A percentile compares a stretch with the other conserved stretches of the same genome.
Conservation (phyloP, 2,329 filamentous ascomycete species). For the Phaeomoniella chlamydospora region DNA sequence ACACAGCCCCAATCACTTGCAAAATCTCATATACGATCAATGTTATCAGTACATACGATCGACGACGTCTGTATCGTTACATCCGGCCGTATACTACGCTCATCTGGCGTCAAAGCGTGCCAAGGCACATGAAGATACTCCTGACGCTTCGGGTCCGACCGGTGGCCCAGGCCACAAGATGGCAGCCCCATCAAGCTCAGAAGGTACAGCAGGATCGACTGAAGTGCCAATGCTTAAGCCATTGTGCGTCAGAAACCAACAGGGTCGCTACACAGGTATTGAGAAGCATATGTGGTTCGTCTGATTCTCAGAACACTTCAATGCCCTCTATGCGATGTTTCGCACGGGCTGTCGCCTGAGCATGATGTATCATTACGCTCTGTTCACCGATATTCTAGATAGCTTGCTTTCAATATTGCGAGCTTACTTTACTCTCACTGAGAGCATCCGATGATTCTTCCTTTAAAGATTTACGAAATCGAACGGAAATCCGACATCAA, state of each 20-base stretch:
- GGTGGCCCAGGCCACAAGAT: constrained; percentile 22
- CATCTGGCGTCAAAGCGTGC: constrained; percentile 77
- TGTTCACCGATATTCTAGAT: background rate
- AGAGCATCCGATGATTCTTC: background rate
- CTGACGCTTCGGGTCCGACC: constrained; percentile 22
- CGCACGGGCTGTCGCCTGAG: background rate
- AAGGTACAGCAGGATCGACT: constrained; percentile 12
- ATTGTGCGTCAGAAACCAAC: constrained; percentile 16
- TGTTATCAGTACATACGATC: constrained; percentile 88
- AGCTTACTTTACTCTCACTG: background rate
- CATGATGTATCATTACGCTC: background rate
- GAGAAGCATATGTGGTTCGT: background rate
- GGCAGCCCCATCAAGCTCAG: constrained; percentile 11
- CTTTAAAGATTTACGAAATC: background rate
- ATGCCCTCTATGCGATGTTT: background rate
- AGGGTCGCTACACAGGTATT: constrained; percentile 7
- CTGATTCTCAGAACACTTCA: background rate
- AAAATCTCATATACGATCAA: constrained; percentile 86
- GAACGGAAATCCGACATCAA: background rate
- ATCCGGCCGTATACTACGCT: constrained; percentile 86
- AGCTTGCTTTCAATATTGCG: background rate
- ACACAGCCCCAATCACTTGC: constrained; percentile 53
- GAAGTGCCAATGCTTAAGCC: constrained; percentile 19
- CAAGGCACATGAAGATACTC: constrained; percentile 52
- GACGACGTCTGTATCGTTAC: constrained; percentile 79